These are phyloP conservation scores for Colletotrichum musicola DNA, from an alignment of 2,329 filamentous ascomycete species.

Conservation along the genomic window DNA sequence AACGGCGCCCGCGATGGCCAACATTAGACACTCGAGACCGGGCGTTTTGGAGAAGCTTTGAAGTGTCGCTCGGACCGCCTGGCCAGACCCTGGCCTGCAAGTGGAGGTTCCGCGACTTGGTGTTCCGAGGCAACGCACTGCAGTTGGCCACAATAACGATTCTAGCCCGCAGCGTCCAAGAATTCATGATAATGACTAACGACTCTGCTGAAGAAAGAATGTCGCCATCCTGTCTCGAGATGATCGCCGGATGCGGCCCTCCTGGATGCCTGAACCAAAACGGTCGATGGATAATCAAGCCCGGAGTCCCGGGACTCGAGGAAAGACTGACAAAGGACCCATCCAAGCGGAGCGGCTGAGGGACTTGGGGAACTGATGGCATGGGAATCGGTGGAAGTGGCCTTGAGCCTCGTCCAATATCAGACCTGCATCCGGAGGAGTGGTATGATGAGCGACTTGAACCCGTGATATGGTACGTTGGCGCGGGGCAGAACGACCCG, in stretches of 20 bases:
- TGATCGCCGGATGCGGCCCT: constrained; percentile 19
- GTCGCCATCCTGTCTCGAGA: constrained; percentile 1
- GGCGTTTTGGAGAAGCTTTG: constrained; percentile 15
- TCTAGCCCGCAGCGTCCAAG: neutral
- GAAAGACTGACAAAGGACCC: constrained; percentile 18
- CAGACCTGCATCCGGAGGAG: constrained; percentile 24
- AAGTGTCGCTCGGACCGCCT: constrained; percentile 15
- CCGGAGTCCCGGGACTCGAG: neutral
- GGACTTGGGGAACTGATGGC: constrained; percentile 3
- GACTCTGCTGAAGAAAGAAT: constrained; percentile 27
- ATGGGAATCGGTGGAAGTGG: constrained; percentile 1
- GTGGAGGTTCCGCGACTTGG: neutral
- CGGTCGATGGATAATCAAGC: neutral
- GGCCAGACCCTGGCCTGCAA: constrained; percentile 4
- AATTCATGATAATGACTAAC: neutral
- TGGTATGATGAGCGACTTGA: constrained; percentile 19
- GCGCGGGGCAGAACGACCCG: constrained; percentile 17
- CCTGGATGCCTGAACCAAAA: constrained; percentile 1
- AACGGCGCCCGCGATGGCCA: constrained; percentile 13
- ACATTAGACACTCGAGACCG: constrained; percentile 16
- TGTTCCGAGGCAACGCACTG: neutral
- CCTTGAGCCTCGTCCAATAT: constrained; percentile 25
- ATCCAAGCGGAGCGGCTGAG: constrained; percentile 7
- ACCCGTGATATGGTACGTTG: constrained; percentile 12
- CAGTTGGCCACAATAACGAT: neutral